A percentile compares a stretch with the other conserved stretches of the same genome.
Conservation (phyloP, 768 basidiomycete species). For the Terana coerulea region DNA sequence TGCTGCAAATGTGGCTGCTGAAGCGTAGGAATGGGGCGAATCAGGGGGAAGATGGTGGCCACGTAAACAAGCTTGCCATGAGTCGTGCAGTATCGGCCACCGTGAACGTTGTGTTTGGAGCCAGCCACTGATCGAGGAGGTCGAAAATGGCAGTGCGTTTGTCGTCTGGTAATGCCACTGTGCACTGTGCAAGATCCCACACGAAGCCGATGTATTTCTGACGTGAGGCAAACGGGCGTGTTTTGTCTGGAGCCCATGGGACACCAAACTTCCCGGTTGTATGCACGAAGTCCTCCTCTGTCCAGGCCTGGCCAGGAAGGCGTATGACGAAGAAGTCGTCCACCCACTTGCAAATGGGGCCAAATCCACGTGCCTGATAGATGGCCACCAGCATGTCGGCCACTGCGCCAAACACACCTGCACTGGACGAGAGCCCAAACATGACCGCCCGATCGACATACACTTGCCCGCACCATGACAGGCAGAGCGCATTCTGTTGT, state of each 20-base stretch:
- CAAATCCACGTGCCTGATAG: conserved; percentile 20
- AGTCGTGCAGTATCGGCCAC: conserved; percentile 22
- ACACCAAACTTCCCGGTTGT: conserved; percentile 24
- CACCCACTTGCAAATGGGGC: conserved; percentile 32
- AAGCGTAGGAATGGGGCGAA: conserved; percentile 24
- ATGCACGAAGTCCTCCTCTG: conserved; percentile 27
- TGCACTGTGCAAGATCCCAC: conserved; percentile 27
- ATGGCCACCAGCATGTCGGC: conserved; percentile 33
- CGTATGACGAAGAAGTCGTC: conserved; percentile 33
- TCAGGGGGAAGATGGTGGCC: conserved; percentile 26
- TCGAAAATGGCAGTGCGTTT: conserved; percentile 25
- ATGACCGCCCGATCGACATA: conserved; percentile 30
- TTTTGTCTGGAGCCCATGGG: conserved; percentile 31
- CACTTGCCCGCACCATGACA: conserved; percentile 31
- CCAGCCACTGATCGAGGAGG: conserved; percentile 16
- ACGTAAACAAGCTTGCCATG: conserved; percentile 27
- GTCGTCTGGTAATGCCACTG: conserved; percentile 22
- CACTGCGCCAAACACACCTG: conserved; percentile 31
- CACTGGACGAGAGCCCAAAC: conserved; percentile 31
- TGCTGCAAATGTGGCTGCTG: conserved; percentile 17
- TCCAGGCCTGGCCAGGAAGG: conserved; percentile 20
- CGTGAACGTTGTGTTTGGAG: neutral
- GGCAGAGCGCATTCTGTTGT: conserved; percentile 29
- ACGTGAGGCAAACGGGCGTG: conserved; percentile 11
- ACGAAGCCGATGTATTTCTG: conserved; percentile 32